These are phyloP conservation scores for Bruguiera parviflora DNA, from an alignment of 345 rosid species.

Conservation along the genomic window DNA sequence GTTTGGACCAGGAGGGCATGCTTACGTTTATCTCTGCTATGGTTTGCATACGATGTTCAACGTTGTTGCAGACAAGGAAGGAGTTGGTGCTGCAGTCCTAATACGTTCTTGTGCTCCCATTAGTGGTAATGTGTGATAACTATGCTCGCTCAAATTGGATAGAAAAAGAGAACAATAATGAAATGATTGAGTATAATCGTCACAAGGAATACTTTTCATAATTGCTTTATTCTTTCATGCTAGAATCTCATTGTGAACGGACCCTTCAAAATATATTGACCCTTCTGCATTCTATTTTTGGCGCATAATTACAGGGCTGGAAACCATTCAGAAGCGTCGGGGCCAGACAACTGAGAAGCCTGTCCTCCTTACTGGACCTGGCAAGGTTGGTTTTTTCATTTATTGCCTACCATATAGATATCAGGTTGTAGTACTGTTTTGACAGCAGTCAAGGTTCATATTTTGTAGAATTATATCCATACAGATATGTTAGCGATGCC, in stretches of 20 bases:
- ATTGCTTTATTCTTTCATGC: neutral
- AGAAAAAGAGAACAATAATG: neutral
- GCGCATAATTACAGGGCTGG: slow-evolving; percentile 52
- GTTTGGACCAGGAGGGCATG: slow-evolving; percentile 96
- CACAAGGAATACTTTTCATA: neutral
- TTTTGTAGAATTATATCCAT: neutral
- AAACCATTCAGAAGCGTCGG: slow-evolving; percentile 82
- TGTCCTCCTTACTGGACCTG: slow-evolving; percentile 80
- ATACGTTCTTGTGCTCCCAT: slow-evolving; percentile 87
- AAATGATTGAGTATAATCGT: neutral
- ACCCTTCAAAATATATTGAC: neutral
- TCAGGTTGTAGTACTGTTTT: neutral
- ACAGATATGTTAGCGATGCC: too few species aligned
- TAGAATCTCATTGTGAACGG: neutral
- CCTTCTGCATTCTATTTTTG: neutral
- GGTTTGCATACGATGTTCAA: slow-evolving; percentile 93
- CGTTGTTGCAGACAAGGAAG: slow-evolving; percentile 85
- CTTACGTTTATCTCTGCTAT: slow-evolving; percentile 91
- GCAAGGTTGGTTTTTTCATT: slow-evolving; percentile 57
- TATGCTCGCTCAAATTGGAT: neutral
- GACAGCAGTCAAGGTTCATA: neutral
- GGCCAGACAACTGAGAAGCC: slow-evolving; percentile 76
- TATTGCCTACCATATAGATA: neutral
- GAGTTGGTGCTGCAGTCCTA: slow-evolving; percentile 85
- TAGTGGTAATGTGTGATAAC: slow-evolving; percentile 44